Evolutionary conservation across 2,329 filamentous ascomycete species (phyloP).

Genomic region (Akanthomyces dipterigenus): DNA sequence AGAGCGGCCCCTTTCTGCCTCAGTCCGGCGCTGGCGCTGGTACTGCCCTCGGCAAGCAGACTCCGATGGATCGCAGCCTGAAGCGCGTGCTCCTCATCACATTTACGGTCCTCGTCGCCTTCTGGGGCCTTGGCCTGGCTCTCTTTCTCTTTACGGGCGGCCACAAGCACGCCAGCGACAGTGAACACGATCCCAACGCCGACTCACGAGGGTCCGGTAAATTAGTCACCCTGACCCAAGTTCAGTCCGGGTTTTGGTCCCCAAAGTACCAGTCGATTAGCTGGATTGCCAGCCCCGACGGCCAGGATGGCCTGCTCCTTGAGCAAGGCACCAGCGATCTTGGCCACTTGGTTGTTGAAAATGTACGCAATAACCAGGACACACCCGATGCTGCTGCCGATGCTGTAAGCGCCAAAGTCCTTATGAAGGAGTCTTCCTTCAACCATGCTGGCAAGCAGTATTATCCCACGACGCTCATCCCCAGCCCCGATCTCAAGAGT

Average conservation of each 20-base stretch:
- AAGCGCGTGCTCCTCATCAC: constrained; percentile 57
- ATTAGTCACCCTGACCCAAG: constrained; percentile 65
- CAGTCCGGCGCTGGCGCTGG: constrained; percentile 22
- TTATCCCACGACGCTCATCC: constrained; percentile 56
- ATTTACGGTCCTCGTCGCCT: constrained; percentile 52
- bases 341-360: constrained; percentile 78
- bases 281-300: constrained; percentile 69
- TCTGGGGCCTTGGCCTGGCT: constrained; percentile 62
- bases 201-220: constrained; percentile 60
- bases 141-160: constrained; percentile 59
- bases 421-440: constrained; percentile 69
- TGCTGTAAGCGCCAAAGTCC: constrained; percentile 34
- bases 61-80: constrained; percentile 60
- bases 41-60: constrained; percentile 37
- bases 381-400: constrained; percentile 23
- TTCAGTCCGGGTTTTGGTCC: constrained; percentile 59
- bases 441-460: constrained; percentile 49
- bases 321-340: constrained; percentile 59
- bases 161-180: constrained; percentile 56
- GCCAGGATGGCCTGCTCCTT: constrained; percentile 78
- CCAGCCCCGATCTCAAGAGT: constrained; percentile 77
- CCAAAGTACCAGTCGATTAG: constrained; percentile 59
- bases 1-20: constrained; percentile 47
- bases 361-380: constrained; percentile 54
- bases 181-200: constrained; percentile 62